Evolutionary conservation across 2,329 filamentous ascomycete species (phyloP).

Genomic region (Stachybotrys echinatus): DNA sequence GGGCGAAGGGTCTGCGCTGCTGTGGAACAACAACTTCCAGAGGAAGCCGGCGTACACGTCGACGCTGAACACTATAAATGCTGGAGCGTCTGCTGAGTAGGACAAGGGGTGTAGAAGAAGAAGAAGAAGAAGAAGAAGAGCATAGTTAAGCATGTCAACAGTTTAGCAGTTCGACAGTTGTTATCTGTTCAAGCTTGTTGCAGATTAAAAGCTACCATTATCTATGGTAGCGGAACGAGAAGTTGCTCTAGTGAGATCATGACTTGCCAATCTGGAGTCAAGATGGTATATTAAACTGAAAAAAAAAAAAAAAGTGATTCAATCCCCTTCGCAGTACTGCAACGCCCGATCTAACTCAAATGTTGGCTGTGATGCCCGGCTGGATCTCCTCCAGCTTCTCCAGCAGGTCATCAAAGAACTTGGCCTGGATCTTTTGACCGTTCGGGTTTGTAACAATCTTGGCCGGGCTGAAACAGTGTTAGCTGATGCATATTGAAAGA

Average conservation of each 20-base stretch:
- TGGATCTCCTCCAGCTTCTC: slow-evolving; percentile 20
- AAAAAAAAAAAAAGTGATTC: too few relatives aligned
- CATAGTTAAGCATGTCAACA: not conserved
- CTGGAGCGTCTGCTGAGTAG: not conserved
- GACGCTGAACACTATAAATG: not conserved
- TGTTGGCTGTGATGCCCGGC: slow-evolving; percentile 5
- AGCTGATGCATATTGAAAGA: not conserved
- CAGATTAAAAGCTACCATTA: too few relatives aligned
- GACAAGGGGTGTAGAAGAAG: not conserved
- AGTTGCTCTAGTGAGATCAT: too few relatives aligned
- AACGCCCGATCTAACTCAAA: not conserved
- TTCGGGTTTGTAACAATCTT: slow-evolving; percentile 23
- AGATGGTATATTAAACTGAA: not conserved
- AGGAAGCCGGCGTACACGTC: slow-evolving; percentile 8
- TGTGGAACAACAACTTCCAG: slow-evolving; percentile 9
- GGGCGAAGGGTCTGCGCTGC: slow-evolving; percentile 13
- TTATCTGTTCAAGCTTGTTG: too few relatives aligned
- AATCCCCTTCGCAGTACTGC: not conserved
- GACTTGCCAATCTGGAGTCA: too few relatives aligned
- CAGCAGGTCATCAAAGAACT: slow-evolving; percentile 26
- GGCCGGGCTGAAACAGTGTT: slow-evolving; percentile 10
- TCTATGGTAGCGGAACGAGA: too few relatives aligned
- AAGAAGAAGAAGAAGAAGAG: not conserved
- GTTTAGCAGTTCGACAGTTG: not conserved
- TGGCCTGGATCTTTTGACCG: slow-evolving; percentile 21